Conservation (phyloP, 306 rosid genomes). For the Pueraria montana region DNA sequence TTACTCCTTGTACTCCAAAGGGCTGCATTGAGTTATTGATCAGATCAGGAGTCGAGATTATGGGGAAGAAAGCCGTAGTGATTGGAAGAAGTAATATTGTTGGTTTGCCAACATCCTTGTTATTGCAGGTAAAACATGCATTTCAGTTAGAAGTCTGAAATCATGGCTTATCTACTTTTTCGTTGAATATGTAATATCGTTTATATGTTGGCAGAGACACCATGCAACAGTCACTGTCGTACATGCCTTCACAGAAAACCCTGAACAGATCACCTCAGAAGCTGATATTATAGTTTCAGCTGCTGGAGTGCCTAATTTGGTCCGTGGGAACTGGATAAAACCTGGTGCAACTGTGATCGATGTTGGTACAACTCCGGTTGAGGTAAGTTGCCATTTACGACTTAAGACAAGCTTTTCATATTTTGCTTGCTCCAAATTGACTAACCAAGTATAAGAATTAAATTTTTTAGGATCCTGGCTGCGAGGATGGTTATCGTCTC, state of each 20-base stretch:
- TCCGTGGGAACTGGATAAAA: slow-evolving; percentile 93
- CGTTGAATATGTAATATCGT: slow-evolving; percentile 14
- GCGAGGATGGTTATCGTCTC: slow-evolving; percentile 78
- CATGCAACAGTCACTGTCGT: slow-evolving; percentile 89
- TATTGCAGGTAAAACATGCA: slow-evolving; percentile 72
- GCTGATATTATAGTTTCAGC: slow-evolving; percentile 93
- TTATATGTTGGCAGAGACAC: slow-evolving; percentile 73
- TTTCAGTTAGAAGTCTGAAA: neutral
- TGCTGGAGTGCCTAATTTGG: slow-evolving; percentile 91
- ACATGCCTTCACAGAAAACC: slow-evolving; percentile 80
- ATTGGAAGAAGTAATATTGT: slow-evolving; percentile 94
- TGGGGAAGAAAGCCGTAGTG: slow-evolving; percentile 88
- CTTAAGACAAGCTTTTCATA: slow-evolving; percentile 15
- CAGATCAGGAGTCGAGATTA: slow-evolving; percentile 80
- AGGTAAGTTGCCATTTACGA: slow-evolving; percentile 61
- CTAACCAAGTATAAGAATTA: slow-evolving; percentile 3
- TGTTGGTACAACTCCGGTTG: slow-evolving; percentile 87
- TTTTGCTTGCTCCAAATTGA: neutral
- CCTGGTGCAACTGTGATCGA: slow-evolving; percentile 87
- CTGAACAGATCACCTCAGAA: slow-evolving; percentile 71
- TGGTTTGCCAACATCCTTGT: slow-evolving; percentile 85
- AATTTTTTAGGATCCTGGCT: slow-evolving; percentile 65
- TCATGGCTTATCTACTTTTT: slow-evolving; percentile 4
- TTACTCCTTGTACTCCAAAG: slow-evolving; percentile 92
- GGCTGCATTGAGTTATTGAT: slow-evolving; percentile 91